Evolutionary conservation across 169 alveolate species (phyloP), one percentile per base, ranked within the genome.

Genomic region (Eimeria praecox): DNA sequence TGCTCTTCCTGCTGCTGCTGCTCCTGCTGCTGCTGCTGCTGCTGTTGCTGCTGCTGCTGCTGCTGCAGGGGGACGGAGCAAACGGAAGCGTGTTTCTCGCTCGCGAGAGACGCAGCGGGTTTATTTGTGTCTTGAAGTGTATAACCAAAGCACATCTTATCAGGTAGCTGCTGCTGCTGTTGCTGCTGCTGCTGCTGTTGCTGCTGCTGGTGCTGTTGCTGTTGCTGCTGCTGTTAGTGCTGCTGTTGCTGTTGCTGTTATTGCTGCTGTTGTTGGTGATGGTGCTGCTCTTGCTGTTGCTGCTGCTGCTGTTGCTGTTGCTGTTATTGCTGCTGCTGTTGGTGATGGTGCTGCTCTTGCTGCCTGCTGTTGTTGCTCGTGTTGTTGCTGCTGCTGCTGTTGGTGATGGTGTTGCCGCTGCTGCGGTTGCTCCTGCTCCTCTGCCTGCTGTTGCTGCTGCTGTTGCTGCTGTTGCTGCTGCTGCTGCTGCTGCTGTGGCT

Each of bases 81-180:
- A 98, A 98, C 85, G 99, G 99, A 2, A 96, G 97, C n/a, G 99
- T 98, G 2, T 98, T 98, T 82, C 95, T 98, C 56, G 99, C 98
- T 2, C 96, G 98, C 92, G 99, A 97, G 56, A 96, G 98, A 78
- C 93, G 98, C 71, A 97, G 98, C 12, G 98, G 98, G 49, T 98
- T 98, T 96, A 98, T 98, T 78, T 98, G 99, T 88, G 99, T 98
- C 4, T 92, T 98, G 62, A 98, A 98, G 80, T 97, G 98, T 75
- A 97, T 98, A n/a, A n/a, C n/a, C n/a, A n/a, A n/a, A n/a, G n/a
- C n/a, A n/a, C n/a, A n/a, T n/a, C n/a, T n/a, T n/a, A n/a, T n/a
- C n/a, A n/a, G n/a, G n/a, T n/a, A n/a, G n/a, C n/a, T 38, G 83
- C 83, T 73, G 83, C 75, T 64, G 75, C 75, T 64, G 75, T n/a